Conservation (phyloP, 805 yeast species). For the Citeromyces nyonsensis region DNA sequence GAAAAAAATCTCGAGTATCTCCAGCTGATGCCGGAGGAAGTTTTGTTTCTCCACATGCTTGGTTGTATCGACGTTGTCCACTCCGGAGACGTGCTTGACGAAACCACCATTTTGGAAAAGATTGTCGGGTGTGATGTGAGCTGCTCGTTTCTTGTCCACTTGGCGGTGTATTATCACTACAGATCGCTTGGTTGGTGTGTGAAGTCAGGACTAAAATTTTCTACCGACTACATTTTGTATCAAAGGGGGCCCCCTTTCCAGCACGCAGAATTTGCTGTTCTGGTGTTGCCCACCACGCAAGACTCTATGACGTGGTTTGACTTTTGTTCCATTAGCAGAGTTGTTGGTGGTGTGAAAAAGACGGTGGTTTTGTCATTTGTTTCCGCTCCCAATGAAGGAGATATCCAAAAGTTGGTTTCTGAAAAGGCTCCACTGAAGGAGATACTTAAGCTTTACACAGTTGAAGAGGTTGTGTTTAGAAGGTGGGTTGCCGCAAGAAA, state of each 20-base stretch:
- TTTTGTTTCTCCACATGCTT: constrained; percentile 43
- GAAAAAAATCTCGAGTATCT: constrained; percentile 24
- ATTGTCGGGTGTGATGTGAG: constrained; percentile 11
- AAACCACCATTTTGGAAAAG: background rate
- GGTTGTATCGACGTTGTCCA: constrained; percentile 14
- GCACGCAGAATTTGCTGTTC: constrained; percentile 79
- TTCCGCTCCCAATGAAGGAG: constrained; percentile 26
- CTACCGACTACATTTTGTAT: constrained; percentile 72
- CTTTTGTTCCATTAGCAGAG: constrained; percentile 59
- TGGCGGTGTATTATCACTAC: constrained; percentile 73
- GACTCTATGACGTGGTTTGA: constrained; percentile 27
- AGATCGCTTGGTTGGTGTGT: constrained; percentile 92
- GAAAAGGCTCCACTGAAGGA: constrained; percentile 4
- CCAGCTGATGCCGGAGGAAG: constrained; percentile 67
- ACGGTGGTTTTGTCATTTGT: constrained; percentile 58
- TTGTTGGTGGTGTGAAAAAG: constrained; percentile 78
- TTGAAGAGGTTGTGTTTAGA: constrained; percentile 54
- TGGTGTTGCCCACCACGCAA: constrained; percentile 24
- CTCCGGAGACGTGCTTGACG: background rate
- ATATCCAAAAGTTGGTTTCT: constrained; percentile 6
- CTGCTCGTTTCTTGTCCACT: constrained; percentile 28
- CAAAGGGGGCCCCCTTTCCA: constrained; percentile 89
- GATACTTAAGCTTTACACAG: constrained; percentile 25
- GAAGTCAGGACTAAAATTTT: constrained; percentile 82
- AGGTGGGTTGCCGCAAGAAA: constrained; percentile 83